Base-by-base conservation (phyloP, 2,329 filamentous ascomycete species). In the Clathrospora elynae region DNA sequence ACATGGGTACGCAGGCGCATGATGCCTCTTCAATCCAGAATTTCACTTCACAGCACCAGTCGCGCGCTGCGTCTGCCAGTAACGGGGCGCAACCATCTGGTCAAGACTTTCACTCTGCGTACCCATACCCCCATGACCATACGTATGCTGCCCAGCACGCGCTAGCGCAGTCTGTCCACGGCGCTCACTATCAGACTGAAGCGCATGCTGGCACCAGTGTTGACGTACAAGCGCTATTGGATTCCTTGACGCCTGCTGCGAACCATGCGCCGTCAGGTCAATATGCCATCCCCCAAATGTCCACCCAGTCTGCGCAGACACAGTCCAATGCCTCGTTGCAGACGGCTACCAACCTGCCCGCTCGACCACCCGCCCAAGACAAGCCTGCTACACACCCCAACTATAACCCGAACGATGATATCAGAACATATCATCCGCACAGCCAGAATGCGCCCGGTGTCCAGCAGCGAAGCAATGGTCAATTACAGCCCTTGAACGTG, bases 401-500 rank as follows among this genome's bases (percentile, higher is more conserved):
- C 50, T 77, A 76, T 61, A 67, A 69, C 25, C 73, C 74, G 34
- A 71, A 70, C 45, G 72, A 75, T 59, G 73, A 77, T 57, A 75
- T 77, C 43, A 71, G 75, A 51, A 74, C 74, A 25, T 78, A 75
- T 53, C 75, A 78, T 55, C 75, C 75, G 13, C 74, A 77, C 57
- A 74, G 67, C 37, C 66, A 71, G 35, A 66, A 72, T 58, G 46
- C 62, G 20, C 66, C 38, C 61, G 55, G 41, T 67, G 35, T 66
- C 60, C 49, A 67, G 64, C 47, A 59, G 48, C 50, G 49, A 37
- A 54, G 47, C 40, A 50, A 51, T 28, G 61, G 46, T 39, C 62
- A 61, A 29, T 29, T 62, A 26, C 65, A 61, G 48, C 42, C 62
- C 6, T 46, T 64, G 43, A 61, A 55, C 35, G 39, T 55, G 26